Conservation (phyloP, 768 basidiomycete species). For the Hydnomerulius pinastri region DNA sequence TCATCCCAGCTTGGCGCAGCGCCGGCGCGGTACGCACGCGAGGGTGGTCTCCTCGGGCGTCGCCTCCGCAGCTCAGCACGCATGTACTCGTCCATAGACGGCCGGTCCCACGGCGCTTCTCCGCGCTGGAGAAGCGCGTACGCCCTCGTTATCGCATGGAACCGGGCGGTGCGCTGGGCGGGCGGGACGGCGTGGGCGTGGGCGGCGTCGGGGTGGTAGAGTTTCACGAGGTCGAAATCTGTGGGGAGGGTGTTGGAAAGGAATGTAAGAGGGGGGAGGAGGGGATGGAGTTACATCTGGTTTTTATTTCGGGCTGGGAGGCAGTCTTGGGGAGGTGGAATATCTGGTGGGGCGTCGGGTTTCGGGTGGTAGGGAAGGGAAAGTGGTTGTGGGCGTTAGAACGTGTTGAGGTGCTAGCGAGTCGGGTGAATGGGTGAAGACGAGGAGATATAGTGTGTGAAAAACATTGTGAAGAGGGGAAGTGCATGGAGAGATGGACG, state of each 20-base stretch:
- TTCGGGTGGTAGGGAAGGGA: conserved; percentile 54
- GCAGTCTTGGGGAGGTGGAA: conserved; percentile 64
- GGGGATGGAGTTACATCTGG: conserved; percentile 48
- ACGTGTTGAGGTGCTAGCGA: conserved; percentile 16
- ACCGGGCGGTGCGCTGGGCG: conserved; percentile 53
- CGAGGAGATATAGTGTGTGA: too few relatives aligned
- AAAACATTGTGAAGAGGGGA: too few relatives aligned
- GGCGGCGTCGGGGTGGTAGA: conserved; percentile 71
- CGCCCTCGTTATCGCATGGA: conserved; percentile 64
- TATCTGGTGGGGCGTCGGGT: conserved; percentile 70
- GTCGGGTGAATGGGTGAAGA: too few relatives aligned
- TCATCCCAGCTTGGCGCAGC: not conserved
- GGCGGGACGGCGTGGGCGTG: conserved; percentile 42
- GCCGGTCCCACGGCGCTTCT: not conserved
- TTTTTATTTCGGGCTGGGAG: conserved; percentile 62
- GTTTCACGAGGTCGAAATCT: conserved; percentile 77
- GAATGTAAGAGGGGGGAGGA: not conserved
- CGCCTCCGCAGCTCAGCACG: conserved; percentile 56
- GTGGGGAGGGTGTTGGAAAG: not conserved
- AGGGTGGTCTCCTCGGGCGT: conserved; percentile 36
- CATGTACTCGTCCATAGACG: conserved; percentile 36
- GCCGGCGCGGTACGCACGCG: not conserved
- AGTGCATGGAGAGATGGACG: too few relatives aligned
- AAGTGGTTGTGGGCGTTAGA: conserved; percentile 23
- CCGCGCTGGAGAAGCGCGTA: conserved; percentile 48